These are phyloP conservation scores for Tephrocybe sp. DNA, from an alignment of 768 basidiomycete species.

Conservation along the genomic window DNA sequence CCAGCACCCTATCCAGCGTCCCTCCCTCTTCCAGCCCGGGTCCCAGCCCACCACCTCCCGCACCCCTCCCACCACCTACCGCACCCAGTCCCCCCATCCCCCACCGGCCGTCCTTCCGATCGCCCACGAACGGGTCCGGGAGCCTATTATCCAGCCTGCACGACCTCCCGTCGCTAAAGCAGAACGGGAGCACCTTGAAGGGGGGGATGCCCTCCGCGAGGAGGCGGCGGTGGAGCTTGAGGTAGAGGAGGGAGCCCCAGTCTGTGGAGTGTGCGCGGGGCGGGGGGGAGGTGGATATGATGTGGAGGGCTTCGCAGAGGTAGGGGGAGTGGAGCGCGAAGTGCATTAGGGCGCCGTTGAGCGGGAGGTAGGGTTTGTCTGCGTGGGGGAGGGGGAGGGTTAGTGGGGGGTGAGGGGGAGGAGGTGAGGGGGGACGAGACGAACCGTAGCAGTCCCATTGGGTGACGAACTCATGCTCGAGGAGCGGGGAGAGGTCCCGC, in stretches of 20 bases:
- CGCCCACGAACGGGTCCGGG: slow-evolving; percentile 83
- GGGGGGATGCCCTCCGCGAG: slow-evolving; percentile 71
- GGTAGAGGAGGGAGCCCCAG: slow-evolving; percentile 92
- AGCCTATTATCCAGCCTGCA: slow-evolving; percentile 93
- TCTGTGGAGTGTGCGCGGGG: slow-evolving; percentile 83
- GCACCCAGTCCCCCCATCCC: slow-evolving; percentile 65
- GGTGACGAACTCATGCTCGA: slow-evolving; percentile 95
- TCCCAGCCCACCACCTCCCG: slow-evolving; percentile 68
- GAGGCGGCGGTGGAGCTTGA: slow-evolving; percentile 87
- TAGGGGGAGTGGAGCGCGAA: slow-evolving; percentile 92
- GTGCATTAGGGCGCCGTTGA: slow-evolving; percentile 95
- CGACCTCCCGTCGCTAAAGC: slow-evolving; percentile 89
- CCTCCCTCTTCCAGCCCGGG: slow-evolving; percentile 62
- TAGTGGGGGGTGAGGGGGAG: background rate
- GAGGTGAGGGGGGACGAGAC: slow-evolving; percentile 20
- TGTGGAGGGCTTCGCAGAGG: slow-evolving; percentile 93
- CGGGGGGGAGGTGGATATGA: slow-evolving; percentile 75
- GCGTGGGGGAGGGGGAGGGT: background rate
- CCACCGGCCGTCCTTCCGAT: slow-evolving; percentile 55
- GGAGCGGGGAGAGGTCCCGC: slow-evolving; percentile 79
- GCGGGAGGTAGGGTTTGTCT: slow-evolving; percentile 52
- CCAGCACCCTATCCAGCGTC: slow-evolving; percentile 58
- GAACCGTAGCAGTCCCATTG: slow-evolving; percentile 99
- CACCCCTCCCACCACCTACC: slow-evolving; percentile 58
- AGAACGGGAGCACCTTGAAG: slow-evolving; percentile 93